Evolutionary conservation across 441 rosid genomes (phyloP).

Genomic region (Syzygium syzygioides): DNA sequence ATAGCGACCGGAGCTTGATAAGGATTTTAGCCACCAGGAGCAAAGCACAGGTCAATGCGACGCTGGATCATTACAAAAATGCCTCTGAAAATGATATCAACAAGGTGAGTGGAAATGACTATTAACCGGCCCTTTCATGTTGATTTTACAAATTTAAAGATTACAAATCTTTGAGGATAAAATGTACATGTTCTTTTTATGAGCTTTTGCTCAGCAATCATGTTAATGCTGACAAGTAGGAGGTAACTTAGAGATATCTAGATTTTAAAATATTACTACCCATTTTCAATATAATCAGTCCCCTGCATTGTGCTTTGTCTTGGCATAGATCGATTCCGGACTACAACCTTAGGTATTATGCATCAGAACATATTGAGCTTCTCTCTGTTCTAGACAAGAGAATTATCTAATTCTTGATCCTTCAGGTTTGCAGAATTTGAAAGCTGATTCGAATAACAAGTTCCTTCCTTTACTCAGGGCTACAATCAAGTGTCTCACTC

Average conservation of each 20-base stretch:
- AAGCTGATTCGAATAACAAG: constrained; percentile 52
- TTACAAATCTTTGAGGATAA: too few relatives aligned
- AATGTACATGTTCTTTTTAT: background rate
- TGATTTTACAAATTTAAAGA: background rate
- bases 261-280: too few relatives aligned
- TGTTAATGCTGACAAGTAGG: too few relatives aligned
- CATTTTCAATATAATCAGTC: too few relatives aligned
- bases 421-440: constrained; percentile 33
- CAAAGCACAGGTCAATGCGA: constrained; percentile 73
- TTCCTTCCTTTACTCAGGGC: constrained; percentile 53
- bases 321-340: background rate
- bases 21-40: constrained; percentile 73
- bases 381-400: too few relatives aligned
- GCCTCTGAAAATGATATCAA: constrained; percentile 51
- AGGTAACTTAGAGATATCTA: too few relatives aligned
- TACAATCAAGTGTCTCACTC: constrained; percentile 40
- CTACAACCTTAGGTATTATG: background rate
- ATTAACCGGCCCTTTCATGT: background rate
- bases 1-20: constrained; percentile 51
- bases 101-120: constrained; percentile 28
- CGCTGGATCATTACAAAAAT: constrained; percentile 70
- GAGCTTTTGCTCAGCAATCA: background rate
- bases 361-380: background rate
- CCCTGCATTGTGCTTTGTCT: too few relatives aligned
- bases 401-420: background rate